Evolutionary conservation across 495 filamentous ascomycete genomes (phyloP).

Genomic region (Penicillium arizonense): DNA sequence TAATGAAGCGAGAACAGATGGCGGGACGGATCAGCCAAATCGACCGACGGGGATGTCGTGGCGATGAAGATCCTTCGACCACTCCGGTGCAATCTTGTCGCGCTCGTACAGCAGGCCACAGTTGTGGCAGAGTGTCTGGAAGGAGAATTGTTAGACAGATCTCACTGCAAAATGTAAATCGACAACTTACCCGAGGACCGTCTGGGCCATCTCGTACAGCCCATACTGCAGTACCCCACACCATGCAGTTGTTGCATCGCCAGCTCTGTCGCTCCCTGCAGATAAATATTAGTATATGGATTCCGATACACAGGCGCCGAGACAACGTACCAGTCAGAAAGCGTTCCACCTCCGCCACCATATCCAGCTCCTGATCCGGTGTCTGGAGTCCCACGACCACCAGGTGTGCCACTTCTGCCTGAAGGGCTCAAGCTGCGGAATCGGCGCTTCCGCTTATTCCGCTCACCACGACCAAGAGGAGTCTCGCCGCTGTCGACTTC

Average conservation of each 20-base stretch:
- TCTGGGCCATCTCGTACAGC: slow-evolving; percentile 87
- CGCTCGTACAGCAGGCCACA: slow-evolving; percentile 89
- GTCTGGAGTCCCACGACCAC: slow-evolving; percentile 74
- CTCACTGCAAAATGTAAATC: neutral
- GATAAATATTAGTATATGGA: slow-evolving; percentile 10
- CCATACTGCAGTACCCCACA: slow-evolving; percentile 91
- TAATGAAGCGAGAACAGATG: neutral
- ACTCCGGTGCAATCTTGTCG: slow-evolving; percentile 78
- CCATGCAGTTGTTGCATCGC: slow-evolving; percentile 86
- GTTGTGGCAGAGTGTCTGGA: slow-evolving; percentile 87
- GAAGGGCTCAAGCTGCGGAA: slow-evolving; percentile 85
- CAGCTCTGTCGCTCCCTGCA: slow-evolving; percentile 74
- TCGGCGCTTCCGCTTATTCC: slow-evolving; percentile 89
- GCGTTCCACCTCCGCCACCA: slow-evolving; percentile 65
- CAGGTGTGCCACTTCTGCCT: slow-evolving; percentile 64
- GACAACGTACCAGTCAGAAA: slow-evolving; percentile 62
- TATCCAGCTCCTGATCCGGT: slow-evolving; percentile 61
- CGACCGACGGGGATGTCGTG: slow-evolving; percentile 49
- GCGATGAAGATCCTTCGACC: slow-evolving; percentile 75
- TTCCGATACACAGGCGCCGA: neutral
- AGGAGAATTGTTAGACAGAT: slow-evolving; percentile 3
- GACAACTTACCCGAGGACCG: slow-evolving; percentile 66
- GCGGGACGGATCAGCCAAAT: slow-evolving; percentile 10
- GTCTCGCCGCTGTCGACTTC: slow-evolving; percentile 61
- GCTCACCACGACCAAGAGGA: slow-evolving; percentile 80